Conservation (phyloP, 108 stramenopile genomes). For the Craspedostauros australis region DNA sequence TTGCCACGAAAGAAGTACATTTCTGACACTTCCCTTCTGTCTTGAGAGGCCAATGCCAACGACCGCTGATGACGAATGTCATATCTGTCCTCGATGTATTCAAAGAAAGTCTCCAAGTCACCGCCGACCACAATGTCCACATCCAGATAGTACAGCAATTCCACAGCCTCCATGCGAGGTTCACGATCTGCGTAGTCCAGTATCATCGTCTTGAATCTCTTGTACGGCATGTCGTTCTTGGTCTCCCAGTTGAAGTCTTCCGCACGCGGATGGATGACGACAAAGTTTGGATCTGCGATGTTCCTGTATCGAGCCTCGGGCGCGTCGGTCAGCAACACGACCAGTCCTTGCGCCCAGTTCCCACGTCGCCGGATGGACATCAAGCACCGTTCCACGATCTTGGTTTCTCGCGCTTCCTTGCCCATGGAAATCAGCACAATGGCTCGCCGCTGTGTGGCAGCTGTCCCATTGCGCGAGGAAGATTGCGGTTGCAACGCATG, state of each 20-base stretch:
- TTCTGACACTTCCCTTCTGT: neutral
- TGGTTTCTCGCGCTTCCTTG: slow-evolving; percentile 32
- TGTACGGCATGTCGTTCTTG: slow-evolving; percentile 18
- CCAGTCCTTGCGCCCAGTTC: slow-evolving; percentile 23
- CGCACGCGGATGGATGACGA: slow-evolving; percentile 36
- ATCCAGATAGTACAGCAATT: slow-evolving; percentile 40
- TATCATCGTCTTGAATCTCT: slow-evolving; percentile 44
- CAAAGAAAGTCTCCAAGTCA: slow-evolving; percentile 8
- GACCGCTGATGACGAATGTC: too few species aligned
- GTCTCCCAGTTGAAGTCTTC: slow-evolving; percentile 24
- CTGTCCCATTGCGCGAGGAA: too few species aligned
- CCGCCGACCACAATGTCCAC: slow-evolving; percentile 45
- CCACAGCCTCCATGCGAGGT: slow-evolving; percentile 16
- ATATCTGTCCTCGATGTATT: slow-evolving; percentile 4
- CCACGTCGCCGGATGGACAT: slow-evolving; percentile 40
- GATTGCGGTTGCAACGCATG: too few species aligned
- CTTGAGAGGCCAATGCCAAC: neutral
- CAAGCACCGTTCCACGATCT: slow-evolving; percentile 39
- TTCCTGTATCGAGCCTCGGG: slow-evolving; percentile 24
- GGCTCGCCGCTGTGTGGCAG: slow-evolving; percentile 1
- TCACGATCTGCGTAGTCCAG: slow-evolving; percentile 38
- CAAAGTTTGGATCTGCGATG: slow-evolving; percentile 29
- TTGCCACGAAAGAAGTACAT: slow-evolving; percentile 11
- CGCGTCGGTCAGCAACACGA: slow-evolving; percentile 40
- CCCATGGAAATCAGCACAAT: slow-evolving; percentile 42